phyloP scores from a whole-genome alignment of 1,284 basidiomycete genomes.

The Ganoderma sinense region DNA sequence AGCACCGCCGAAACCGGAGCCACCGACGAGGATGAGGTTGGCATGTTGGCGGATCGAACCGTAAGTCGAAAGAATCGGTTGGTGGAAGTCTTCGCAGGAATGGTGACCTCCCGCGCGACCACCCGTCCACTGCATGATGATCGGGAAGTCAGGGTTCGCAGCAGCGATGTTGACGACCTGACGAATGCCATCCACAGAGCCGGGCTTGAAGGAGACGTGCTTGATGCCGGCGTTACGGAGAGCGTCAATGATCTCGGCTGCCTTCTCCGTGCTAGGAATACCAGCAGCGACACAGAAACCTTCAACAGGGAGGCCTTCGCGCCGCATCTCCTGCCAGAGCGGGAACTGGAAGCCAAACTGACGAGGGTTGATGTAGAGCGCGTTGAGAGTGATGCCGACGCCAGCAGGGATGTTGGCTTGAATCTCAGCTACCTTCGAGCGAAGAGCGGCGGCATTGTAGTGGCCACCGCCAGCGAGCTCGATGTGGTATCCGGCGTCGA shows the following conservation, averaged over 20 bases:
- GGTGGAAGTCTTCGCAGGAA: conserved; percentile 98
- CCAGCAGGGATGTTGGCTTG: conserved; percentile 85
- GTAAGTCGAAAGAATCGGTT: conserved; percentile 94
- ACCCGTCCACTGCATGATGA: conserved; percentile 99
- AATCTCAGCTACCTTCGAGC: conserved; percentile 90
- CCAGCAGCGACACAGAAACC: conserved; percentile 99
- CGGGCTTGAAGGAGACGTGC: conserved; percentile 97
- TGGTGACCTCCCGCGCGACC: conserved; percentile 99
- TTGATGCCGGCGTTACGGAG: conserved; percentile 78
- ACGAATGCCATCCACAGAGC: conserved; percentile 95
- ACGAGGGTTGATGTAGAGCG: conserved; percentile 98
- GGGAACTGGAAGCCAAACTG: conserved; percentile 98
- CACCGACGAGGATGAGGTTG: conserved; percentile 92
- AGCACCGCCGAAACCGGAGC: conserved; percentile 96
- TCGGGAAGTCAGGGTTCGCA: conserved; percentile 95
- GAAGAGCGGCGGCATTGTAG: conserved; percentile 90
- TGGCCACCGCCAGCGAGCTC: conserved; percentile 98
- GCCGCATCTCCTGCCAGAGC: conserved; percentile 96
- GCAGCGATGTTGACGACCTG: conserved; percentile 97
- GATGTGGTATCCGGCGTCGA: conserved; percentile 94
- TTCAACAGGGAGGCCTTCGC: conserved; percentile 94
- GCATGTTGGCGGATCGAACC: conserved; percentile 86
- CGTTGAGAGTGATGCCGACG: conserved; percentile 93
- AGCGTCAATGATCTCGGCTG: conserved; percentile 67
- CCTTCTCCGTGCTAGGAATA: conserved; percentile 94